phyloP scores from a whole-genome alignment of 768 basidiomycete species.

The Sarcomyxa edulis region DNA sequence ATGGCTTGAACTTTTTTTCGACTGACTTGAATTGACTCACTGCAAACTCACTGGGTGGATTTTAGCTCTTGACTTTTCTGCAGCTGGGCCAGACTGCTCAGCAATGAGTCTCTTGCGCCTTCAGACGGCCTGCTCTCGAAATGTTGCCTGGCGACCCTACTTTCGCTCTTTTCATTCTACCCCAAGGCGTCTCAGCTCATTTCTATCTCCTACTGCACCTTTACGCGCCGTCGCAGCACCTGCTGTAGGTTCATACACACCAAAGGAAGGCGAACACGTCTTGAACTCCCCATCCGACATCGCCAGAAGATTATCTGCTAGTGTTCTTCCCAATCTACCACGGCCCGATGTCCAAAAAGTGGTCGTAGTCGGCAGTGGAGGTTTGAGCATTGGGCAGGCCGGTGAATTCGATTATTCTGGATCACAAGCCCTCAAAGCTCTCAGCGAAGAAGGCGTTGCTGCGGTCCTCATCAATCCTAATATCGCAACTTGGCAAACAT shows the following conservation, averaged over 20 bases:
- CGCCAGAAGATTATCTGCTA: constrained; percentile 89
- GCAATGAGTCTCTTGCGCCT: constrained; percentile 40
- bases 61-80: no score
- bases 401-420: constrained; percentile 99
- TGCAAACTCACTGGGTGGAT: no score
- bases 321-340: constrained; percentile 87
- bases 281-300: constrained; percentile 93
- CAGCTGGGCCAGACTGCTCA: no score
- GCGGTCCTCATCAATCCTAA: constrained; percentile 98
- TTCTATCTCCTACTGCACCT: constrained; percentile 42
- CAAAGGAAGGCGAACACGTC: constrained; percentile 67
- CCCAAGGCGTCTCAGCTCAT: constrained; percentile 24
- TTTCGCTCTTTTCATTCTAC: constrained; percentile 50
- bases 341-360: constrained; percentile 93
- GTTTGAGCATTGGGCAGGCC: constrained; percentile 95
- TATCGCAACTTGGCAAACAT: constrained; percentile 99
- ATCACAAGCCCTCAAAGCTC: constrained; percentile 96
- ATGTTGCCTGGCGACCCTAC: constrained; percentile 24
- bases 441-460: constrained; percentile 90
- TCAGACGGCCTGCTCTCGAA: constrained; percentile 30
- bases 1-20: no score
- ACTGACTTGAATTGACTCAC: no score
- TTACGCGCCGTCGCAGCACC: constrained; percentile 68
- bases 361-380: constrained; percentile 93
- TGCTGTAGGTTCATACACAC: constrained; percentile 64